A percentile compares a stretch with the other conserved stretches of the same genome.
phyloP scores from a whole-genome alignment of 345 rosid species.

The rapeseed (Brassica napus) region Da-Ae NC_063435.1:2595001-2595500 shows the following conservation, averaged over 20 bases:
- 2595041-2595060: constrained; percentile 25
- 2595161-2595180: not conserved
- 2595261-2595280: constrained; percentile 23
- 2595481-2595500: constrained; percentile 15
- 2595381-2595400: not conserved
- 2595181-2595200: not conserved
- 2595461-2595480: constrained; percentile 10
- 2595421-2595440: constrained; percentile 9
- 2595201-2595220: constrained; percentile 9
- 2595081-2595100: constrained; percentile 23
- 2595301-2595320: not conserved
- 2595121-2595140: constrained; percentile 32
- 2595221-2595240: constrained; percentile 32
- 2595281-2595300: not conserved
- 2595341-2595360: not conserved
- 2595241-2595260: constrained; percentile 24
- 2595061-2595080: constrained; percentile 2
- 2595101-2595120: constrained; percentile 29
- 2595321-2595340: constrained; percentile 3
- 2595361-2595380: constrained; percentile 15
- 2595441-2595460: constrained; percentile 21
- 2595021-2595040: constrained; percentile 28
- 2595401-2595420: not conserved
- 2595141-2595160: constrained; percentile 8
- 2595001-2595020: constrained; percentile 37